Evolutionary conservation across 2,329 filamentous ascomycete species (phyloP).

Genomic region (Penicillium vulpinum): DNA sequence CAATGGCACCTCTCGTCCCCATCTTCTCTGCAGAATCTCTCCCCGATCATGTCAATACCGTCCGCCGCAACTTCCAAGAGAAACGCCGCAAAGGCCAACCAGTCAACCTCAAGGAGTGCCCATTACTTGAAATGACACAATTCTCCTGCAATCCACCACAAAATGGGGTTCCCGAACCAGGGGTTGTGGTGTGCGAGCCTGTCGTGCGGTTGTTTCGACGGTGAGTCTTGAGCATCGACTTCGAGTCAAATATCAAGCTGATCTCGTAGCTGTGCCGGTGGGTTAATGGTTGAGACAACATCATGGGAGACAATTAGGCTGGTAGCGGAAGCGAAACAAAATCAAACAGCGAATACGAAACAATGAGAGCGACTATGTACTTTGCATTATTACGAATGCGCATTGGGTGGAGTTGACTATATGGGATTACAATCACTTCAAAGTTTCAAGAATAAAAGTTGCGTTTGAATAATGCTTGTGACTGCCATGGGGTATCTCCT

Average conservation of each 20-base stretch:
- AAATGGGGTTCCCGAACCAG: conserved; percentile 42
- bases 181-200: conserved; percentile 55
- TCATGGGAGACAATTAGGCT: conserved; percentile 53
- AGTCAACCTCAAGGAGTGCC: conserved; percentile 56
- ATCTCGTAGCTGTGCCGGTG: conserved; percentile 48
- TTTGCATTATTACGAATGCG: conserved; percentile 8
- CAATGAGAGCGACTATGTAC: conserved; percentile 14
- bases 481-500: conserved; percentile 38
- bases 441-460: conserved; percentile 10
- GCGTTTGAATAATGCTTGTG: conserved; percentile 14
- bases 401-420: conserved; percentile 20
- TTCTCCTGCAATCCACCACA: conserved; percentile 60
- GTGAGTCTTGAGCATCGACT: conserved; percentile 44
- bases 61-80: conserved; percentile 47
- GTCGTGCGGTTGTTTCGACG: conserved; percentile 59
- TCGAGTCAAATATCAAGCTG: neutral
- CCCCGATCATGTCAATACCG: conserved; percentile 51
- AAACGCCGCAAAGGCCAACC: conserved; percentile 53
- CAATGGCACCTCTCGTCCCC: conserved; percentile 59
- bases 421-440: conserved; percentile 7
- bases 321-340: conserved; percentile 36
- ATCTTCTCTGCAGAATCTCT: conserved; percentile 56
- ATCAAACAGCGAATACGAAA: conserved; percentile 27
- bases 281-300: conserved; percentile 63
- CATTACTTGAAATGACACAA: conserved; percentile 61